Base-by-base conservation (phyloP, 2,329 filamentous ascomycete species). In the Aureobasidium leucospermi region DNA sequence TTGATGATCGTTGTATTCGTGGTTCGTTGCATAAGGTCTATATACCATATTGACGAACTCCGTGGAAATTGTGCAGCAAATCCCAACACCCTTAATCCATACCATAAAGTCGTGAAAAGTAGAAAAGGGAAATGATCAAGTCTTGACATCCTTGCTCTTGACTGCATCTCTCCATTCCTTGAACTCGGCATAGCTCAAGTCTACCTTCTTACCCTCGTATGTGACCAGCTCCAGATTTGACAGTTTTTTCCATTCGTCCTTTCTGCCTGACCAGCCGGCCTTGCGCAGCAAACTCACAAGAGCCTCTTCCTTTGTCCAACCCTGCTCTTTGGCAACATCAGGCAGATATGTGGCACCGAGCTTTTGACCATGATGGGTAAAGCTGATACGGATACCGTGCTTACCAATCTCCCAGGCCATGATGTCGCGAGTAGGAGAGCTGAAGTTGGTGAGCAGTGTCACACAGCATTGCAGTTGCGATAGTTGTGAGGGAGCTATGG, bases 231-330 rank as follows among this genome's bases (percentile, higher is more conserved):
- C 85, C 71, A 96, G 78, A 53, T 23, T 89, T 85, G n/a, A 72
- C 75, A 19, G 73, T 61, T 90, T 86, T 65, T 81, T 81, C 93
- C 92, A 97, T 42, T 83, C 81, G 57, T 77, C 76, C 68, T 69
- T 76, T 46, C 75, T 73, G 1, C 90, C 91, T 60, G 81, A 81
- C 92, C 92, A 99, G 1, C 94, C 94, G 0, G 92, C 92, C 79
- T 99, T 99, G 61, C 90, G 82, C 87, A 96, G 94, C 69, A 97
- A 76, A 73, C 89, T 95, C 58, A 91, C 81, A 2, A 99, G 74
- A 0, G 93, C 89, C 79, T 97, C 90, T 71, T 97, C 92, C 74
- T 94, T 92, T 10, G 83, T 89, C 94, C 94, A 99, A 15, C 90
- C 92, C 72, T 97, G 94, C 78, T 99, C 94, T 1, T 82, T 78